Evolutionary conservation across 306 rosid species (phyloP).

Genomic region (Lathyrus tuberosus): DNA sequence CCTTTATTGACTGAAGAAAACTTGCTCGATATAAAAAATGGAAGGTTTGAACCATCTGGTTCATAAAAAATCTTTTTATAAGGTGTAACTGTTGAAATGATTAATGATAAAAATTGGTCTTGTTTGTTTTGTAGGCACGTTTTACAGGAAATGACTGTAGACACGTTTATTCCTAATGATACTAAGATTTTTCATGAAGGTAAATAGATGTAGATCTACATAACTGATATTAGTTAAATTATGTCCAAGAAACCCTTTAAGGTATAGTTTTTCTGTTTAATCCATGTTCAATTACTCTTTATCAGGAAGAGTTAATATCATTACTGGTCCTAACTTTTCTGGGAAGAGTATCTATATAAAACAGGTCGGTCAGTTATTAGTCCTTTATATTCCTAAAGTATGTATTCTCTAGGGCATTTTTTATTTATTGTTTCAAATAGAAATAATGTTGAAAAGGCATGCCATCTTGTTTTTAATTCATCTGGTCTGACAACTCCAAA

Average conservation of each 20-base stretch:
- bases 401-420: conserved; percentile 19
- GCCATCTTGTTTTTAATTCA: conserved; percentile 31
- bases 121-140: conserved; percentile 71
- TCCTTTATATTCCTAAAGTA: conserved; percentile 25
- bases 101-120: conserved; percentile 37
- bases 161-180: conserved; percentile 95
- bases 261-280: conserved; percentile 32
- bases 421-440: conserved; percentile 22
- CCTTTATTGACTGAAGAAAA: conserved; percentile 78
- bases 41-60: conserved; percentile 66
- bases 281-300: conserved; percentile 31
- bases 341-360: conserved; percentile 97
- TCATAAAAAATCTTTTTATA: conserved; percentile 19
- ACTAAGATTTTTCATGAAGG: conserved; percentile 74
- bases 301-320: conserved; percentile 86
- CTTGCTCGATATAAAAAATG: conserved; percentile 79
- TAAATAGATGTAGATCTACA: conserved; percentile 46
- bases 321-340: conserved; percentile 95
- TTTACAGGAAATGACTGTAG: conserved; percentile 98
- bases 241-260: conserved; percentile 30
- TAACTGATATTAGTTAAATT: conserved; percentile 25
- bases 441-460: conserved; percentile 18
- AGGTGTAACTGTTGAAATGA: conserved; percentile 32
- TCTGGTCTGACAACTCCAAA: conserved; percentile 29
- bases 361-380: conserved; percentile 73